Evolutionary conservation across 2,329 filamentous ascomycete species (phyloP).

Genomic region (Fusarium armeniacum): DNA sequence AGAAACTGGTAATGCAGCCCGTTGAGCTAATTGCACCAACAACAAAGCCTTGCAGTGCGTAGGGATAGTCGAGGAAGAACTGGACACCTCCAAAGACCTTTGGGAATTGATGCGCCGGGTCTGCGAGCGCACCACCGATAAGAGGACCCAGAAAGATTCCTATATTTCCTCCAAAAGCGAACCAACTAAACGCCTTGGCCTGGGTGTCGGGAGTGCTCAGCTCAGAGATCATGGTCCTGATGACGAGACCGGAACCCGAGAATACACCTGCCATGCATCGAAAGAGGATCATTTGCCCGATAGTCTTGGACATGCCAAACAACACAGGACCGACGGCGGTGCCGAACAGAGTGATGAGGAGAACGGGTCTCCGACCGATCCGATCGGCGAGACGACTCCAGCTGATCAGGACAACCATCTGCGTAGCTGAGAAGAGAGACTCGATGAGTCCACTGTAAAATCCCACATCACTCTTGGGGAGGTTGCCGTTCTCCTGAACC

Average conservation of each 20-base stretch:
- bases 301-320: conserved; percentile 75
- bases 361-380: conserved; percentile 78
- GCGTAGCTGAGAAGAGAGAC: conserved; percentile 79
- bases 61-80: conserved; percentile 67
- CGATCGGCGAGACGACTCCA: conserved; percentile 77
- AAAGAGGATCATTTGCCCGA: conserved; percentile 82
- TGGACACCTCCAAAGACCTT: conserved; percentile 61
- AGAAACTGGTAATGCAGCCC: conserved; percentile 63
- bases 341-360: conserved; percentile 76
- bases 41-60: conserved; percentile 68
- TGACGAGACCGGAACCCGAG: conserved; percentile 78
- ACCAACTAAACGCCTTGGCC: conserved; percentile 80
- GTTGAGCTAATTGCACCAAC: conserved; percentile 69
- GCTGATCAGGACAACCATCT: conserved; percentile 82
- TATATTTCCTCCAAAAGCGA: conserved; percentile 80
- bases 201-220: conserved; percentile 78
- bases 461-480: conserved; percentile 76
- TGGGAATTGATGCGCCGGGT: conserved; percentile 75
- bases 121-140: conserved; percentile 76
- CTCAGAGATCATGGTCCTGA: conserved; percentile 83
- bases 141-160: conserved; percentile 81
- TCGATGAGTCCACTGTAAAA: conserved; percentile 85
- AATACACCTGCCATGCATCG: conserved; percentile 81
- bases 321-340: conserved; percentile 71
- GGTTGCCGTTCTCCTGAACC: conserved; percentile 74